Evolutionary conservation across 176 grass and related monocot genomes (phyloP), one percentile per base, ranked within the genome.

Genomic region (Aegilops sharonensis): DNA sequence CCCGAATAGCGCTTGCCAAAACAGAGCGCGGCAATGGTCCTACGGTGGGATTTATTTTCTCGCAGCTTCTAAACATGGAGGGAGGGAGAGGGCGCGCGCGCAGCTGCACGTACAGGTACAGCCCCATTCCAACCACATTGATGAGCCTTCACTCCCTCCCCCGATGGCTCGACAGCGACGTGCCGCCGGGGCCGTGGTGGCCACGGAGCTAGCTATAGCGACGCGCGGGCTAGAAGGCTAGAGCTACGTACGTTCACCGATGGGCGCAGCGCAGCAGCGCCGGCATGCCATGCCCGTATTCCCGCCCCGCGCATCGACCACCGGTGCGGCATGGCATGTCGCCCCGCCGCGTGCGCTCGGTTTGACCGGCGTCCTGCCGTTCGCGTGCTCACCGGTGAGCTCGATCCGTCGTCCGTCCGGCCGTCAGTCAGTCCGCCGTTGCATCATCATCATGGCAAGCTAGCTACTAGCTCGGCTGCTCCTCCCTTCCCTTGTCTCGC

Each of bases 61-160:
- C 67, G 21, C 60, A 30, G 78, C 29, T 45, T 80, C n/a, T 8
- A 80, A 42, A 42, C 36, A 54, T 6, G n/a, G 34, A 11, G 6
- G 20, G 1, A 32, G 9, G 15, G 17, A 34, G 66, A 8, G 50
- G 50, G 50, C 50, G 15, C 14, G 54, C 54, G 37, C 36, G 69
- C 69, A 72, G 3, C 35, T n/a, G 35, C 68, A n/a, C 34, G 68
- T 42, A 40, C 68, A 42, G 11, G 5, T n/a, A 13, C 23, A 54
- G 37, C 69, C 11, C 70, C 61, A 11, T 17, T 76, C 81, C 35
- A 87, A 81, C 89, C 68, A 30, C 45, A 87, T 87, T 91, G 81
- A 87, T 84, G 81, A 87, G 89, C 75, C 81, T 87, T 87, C 45
- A 87, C 24, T 73, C 66, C 66, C 64, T 39, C 6, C 36, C 64